These are phyloP conservation scores for Lagenidium sp. DNA, from an alignment of 352 stramenopile species.

Conservation along the genomic window DNA sequence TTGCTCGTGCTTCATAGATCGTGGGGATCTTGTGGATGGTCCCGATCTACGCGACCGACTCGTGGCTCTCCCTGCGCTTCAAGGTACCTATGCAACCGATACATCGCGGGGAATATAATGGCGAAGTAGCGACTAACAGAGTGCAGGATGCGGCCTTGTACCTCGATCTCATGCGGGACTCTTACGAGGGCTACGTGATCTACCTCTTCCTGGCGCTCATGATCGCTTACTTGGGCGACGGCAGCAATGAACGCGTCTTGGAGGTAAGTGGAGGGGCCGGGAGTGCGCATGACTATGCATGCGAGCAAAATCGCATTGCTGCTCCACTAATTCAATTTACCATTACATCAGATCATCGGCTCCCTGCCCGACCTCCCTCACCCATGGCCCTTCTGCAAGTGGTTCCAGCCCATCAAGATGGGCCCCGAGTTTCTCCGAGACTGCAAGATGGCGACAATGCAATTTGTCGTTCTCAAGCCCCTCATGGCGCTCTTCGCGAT, in stretches of 20 bases:
- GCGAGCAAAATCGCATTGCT: too few relatives aligned
- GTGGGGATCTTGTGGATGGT: conserved; percentile 98
- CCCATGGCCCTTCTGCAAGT: conserved; percentile 65
- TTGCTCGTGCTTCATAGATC: conserved; percentile 62
- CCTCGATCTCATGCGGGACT: conserved; percentile 93
- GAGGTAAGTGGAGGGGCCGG: conserved; percentile 25
- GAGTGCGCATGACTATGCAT: too few relatives aligned
- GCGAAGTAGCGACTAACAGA: too few relatives aligned
- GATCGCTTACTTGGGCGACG: conserved; percentile 92
- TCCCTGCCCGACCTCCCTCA: conserved; percentile 60
- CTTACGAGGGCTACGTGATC: conserved; percentile 98
- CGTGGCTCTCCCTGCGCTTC: conserved; percentile 96
- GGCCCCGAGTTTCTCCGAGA: conserved; percentile 85
- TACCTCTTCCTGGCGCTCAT: conserved; percentile 97
- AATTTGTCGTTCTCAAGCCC: conserved; percentile 95
- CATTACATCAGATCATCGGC: conserved; percentile 22
- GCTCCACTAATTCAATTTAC: too few relatives aligned
- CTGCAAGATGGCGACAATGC: conserved; percentile 93
- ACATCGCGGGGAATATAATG: neutral
- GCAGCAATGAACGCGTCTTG: conserved; percentile 83
- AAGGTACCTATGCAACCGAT: conserved; percentile 34
- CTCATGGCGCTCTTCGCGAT: conserved; percentile 87
- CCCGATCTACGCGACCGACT: conserved; percentile 96
- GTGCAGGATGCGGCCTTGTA: conserved; percentile 70
- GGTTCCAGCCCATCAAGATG: conserved; percentile 62